Percentiles rank a stretch among this genome's conserved stretches.
Evolutionary conservation across 2,329 filamentous ascomycete genomes (phyloP).

Genomic region (Sporothrix globosa): DNA sequence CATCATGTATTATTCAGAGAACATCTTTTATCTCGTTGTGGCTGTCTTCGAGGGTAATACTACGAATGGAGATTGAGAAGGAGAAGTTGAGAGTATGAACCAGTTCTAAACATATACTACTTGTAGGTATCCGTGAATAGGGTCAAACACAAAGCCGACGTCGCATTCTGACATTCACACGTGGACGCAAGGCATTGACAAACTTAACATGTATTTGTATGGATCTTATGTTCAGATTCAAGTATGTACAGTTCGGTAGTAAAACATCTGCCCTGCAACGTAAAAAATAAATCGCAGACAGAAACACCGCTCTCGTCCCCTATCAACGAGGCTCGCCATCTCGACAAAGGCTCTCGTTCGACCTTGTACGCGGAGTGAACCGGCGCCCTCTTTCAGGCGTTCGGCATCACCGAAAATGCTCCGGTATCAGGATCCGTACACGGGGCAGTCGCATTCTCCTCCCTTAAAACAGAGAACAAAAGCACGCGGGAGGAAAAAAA

Average conservation of each 20-base stretch:
- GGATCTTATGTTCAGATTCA: constrained; percentile 31
- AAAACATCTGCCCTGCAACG: constrained; percentile 23
- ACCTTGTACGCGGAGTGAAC: neutral
- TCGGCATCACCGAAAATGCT: neutral
- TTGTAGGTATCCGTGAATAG: neutral
- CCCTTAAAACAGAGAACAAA: neutral
- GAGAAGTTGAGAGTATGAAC: no score
- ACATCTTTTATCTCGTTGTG: neutral
- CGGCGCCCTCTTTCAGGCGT: neutral
- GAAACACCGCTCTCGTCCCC: neutral
- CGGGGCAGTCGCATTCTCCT: neutral
- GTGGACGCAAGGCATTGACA: neutral
- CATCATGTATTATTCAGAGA: neutral
- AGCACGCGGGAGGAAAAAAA: neutral
- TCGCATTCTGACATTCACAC: neutral
- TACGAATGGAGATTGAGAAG: no score
- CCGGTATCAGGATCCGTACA: constrained; percentile 22
- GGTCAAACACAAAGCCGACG: neutral
- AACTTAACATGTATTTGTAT: neutral
- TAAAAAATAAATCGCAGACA: constrained; percentile 7
- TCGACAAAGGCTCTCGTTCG: neutral
- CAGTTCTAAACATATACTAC: neutral
- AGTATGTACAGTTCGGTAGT: constrained; percentile 31
- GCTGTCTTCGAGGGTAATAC: no score
- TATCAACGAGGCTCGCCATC: neutral